Evolutionary conservation across 1,284 basidiomycete species (phyloP).

Genomic region (Tetrapyrgos nigripes): DNA sequence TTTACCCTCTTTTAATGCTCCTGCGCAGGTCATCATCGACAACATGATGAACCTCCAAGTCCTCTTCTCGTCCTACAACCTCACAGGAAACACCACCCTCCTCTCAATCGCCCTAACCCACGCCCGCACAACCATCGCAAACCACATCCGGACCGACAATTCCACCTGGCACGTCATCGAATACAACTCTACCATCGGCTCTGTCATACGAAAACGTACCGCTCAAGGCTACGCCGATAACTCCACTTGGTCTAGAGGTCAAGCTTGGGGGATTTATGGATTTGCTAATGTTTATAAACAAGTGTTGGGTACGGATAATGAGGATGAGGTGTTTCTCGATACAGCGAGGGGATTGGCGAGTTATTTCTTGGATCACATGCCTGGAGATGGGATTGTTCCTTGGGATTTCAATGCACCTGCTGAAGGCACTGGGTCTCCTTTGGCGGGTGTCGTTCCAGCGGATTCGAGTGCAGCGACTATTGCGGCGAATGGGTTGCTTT

Average conservation of each 20-base stretch:
- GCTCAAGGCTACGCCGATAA: constrained; percentile 66
- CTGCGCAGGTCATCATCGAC: constrained; percentile 69
- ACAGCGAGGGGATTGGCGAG: constrained; percentile 62
- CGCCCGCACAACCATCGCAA: constrained; percentile 68
- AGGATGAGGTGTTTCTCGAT: constrained; percentile 48
- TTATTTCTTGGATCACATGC: constrained; percentile 65
- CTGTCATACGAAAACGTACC: constrained; percentile 60
- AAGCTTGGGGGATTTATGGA: constrained; percentile 75
- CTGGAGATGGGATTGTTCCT: constrained; percentile 63
- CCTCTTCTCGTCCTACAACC: constrained; percentile 57
- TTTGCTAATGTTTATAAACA: constrained; percentile 55
- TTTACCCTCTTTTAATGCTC: background rate
- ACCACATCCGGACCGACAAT: constrained; percentile 70
- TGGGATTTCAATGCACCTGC: constrained; percentile 77
- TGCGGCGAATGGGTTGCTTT: constrained; percentile 60
- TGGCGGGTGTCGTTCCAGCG: constrained; percentile 44
- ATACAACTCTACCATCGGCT: constrained; percentile 68
- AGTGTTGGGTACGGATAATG: background rate
- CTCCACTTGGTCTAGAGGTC: constrained; percentile 76
- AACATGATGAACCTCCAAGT: constrained; percentile 82
- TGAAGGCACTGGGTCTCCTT: constrained; percentile 48
- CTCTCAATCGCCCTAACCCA: constrained; percentile 66
- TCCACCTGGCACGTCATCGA: constrained; percentile 73
- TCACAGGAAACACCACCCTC: constrained; percentile 66
- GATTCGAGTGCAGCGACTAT: constrained; percentile 74